Percentiles rank a stretch among this genome's conserved stretches.
Conservation (phyloP, 768 basidiomycete genomes). For the Chalciporus sphaerocephalus region DNA sequence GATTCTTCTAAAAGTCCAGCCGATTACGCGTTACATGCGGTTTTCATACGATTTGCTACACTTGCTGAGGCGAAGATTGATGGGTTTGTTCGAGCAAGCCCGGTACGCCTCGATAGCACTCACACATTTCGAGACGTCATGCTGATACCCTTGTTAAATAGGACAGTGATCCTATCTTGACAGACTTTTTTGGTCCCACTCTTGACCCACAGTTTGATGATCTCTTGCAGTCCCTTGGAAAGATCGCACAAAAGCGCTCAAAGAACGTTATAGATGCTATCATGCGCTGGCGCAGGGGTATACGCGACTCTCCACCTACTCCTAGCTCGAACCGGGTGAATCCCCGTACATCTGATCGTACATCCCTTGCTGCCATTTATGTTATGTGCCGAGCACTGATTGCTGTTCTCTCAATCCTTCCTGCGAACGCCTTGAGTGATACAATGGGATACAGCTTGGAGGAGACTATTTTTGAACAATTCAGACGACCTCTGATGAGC, state of each 20-base stretch:
- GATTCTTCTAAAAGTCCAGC: conserved; percentile 78
- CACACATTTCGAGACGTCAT: neutral
- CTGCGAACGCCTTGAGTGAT: conserved; percentile 77
- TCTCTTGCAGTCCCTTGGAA: conserved; percentile 77
- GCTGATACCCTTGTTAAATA: conserved; percentile 25
- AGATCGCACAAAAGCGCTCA: conserved; percentile 79
- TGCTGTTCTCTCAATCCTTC: conserved; percentile 64
- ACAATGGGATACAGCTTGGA: conserved; percentile 77
- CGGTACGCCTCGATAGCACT: conserved; percentile 46
- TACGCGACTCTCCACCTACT: conserved; percentile 53
- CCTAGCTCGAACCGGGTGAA: conserved; percentile 16
- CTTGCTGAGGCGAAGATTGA: conserved; percentile 79
- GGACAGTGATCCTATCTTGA: conserved; percentile 68
- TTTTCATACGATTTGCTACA: conserved; percentile 83
- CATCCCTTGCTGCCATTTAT: conserved; percentile 80
- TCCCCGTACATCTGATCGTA: conserved; percentile 50
- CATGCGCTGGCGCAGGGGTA: conserved; percentile 79
- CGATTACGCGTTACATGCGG: conserved; percentile 83
- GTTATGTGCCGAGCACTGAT: conserved; percentile 87
- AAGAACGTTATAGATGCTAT: conserved; percentile 84
- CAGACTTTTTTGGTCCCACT: conserved; percentile 63
- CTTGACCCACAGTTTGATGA: conserved; percentile 80
- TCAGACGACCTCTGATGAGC: conserved; percentile 57
- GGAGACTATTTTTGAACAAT: conserved; percentile 84
- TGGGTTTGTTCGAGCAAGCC: conserved; percentile 58